Conservation (phyloP, 1,284 basidiomycete genomes). For the Meira miltonrushii region DNA sequence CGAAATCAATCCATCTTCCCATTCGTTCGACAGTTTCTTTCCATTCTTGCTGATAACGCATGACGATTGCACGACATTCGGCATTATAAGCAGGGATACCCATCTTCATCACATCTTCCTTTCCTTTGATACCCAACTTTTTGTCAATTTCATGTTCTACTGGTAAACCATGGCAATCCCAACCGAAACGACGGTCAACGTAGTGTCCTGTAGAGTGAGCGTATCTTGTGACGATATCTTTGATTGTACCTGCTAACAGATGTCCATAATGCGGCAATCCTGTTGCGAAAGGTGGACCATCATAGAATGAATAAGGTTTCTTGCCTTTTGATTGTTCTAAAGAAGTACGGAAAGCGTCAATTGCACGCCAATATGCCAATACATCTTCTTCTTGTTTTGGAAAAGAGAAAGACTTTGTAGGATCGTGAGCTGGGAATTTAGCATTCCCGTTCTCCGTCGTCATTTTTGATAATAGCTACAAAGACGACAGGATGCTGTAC, state of each 20-base stretch:
- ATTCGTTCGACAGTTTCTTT: constrained; percentile 89
- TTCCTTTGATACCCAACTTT: constrained; percentile 82
- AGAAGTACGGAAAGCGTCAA: constrained; percentile 94
- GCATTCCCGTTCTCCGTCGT: neutral
- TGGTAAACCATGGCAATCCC: constrained; percentile 98
- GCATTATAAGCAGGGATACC: constrained; percentile 97
- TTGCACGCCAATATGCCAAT: constrained; percentile 85
- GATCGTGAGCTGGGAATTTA: constrained; percentile 38
- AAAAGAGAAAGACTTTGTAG: constrained; percentile 75
- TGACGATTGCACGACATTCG: constrained; percentile 93
- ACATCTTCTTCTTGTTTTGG: constrained; percentile 89
- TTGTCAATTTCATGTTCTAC: constrained; percentile 99
- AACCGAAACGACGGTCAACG: constrained; percentile 92
- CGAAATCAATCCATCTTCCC: constrained; percentile 99
- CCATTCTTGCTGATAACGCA: constrained; percentile 95
- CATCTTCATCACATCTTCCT: constrained; percentile 89
- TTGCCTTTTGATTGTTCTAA: constrained; percentile 83
- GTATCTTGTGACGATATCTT: constrained; percentile 94
- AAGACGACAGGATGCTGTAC: too few relatives aligned
- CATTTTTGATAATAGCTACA: too few relatives aligned
- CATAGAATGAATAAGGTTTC: constrained; percentile 90
- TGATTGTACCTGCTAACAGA: constrained; percentile 68
- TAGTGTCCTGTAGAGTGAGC: constrained; percentile 89
- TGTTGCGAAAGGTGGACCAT: constrained; percentile 96
- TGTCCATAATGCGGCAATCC: constrained; percentile 90